Evolutionary conservation across 176 grass and related monocot genomes (phyloP), one percentile per base, ranked within the genome.

Genomic region (Avena sativa): DNA sequence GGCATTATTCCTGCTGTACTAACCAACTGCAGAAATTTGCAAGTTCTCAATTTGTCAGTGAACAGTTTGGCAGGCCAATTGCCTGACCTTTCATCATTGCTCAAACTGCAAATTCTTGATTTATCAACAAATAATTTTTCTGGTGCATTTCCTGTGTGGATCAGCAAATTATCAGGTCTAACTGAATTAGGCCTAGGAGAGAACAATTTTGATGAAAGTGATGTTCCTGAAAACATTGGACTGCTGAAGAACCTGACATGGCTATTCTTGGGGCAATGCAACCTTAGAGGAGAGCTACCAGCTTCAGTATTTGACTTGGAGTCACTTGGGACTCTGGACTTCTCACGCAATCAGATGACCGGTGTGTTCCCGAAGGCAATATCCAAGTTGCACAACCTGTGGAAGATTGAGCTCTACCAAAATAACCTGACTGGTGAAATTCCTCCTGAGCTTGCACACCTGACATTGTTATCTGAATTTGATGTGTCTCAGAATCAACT

Each of bases 321-420:
- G 23, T 90, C 87, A 77, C 87, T 99, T 15, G 90, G 91, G 57
- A 96, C 97, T 59, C 76, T 99, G 64, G 97, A 99, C 80, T 88
- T 99, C 65, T 99, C 97, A 17, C 87, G 90, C 73, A 99, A 99
- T 85, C 87, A 99, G 72, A 94, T 99, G 21, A 89, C 92, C 3
- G 97, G 92, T 61, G 70, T 67, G 21, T 87, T 99, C 60, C 91
- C 97, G 3, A 87, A 85, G 83, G 85, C 71, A 9, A 99, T 99
- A 88, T 89, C 90, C 66, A 93, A 93, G 69, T 84, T 99, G 71
- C 74, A 44, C 60, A 94, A 89, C 81, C 80, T 98, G 19, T 94
- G 90, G 92, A 98, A 98, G 87, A 96, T 98, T 83, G 97, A 98
- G 90, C 90, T 98, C 76, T 96, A 94, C 89, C 88, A 93, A 59